Base-by-base conservation (phyloP, 2,329 filamentous ascomycete genomes). In the Neopestalotiopsis sp. region DNA sequence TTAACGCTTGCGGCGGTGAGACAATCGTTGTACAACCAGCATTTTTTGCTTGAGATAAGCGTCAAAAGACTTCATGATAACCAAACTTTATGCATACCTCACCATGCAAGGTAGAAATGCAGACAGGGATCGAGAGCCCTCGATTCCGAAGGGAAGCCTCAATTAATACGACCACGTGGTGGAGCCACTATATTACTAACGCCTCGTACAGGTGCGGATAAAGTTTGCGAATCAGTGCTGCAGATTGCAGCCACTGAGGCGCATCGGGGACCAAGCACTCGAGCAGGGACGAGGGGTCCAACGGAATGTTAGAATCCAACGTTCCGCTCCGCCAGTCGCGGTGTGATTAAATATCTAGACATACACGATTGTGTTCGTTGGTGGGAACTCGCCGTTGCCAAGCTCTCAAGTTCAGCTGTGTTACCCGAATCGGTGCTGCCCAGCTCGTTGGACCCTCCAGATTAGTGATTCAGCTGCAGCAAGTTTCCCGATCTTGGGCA, bases 11-110 rank as follows among this genome's bases (percentile, higher is more conserved):
- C 20, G 45, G 17, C 45, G 45, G 45, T 53, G 45, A 53, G 45
- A 53, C 45, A n/a, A n/a, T 20, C 17, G 17, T 20, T 28, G 17
- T 53, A 53, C 45, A n/a, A 53, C 45, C n/a, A n/a, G n/a, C 9
- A 24, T 17, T 53, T 20, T 17, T 20, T 20, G 10, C 17, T 24
- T 3, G 20, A 53, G 45, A 53, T 53, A 53, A 53, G 45, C 45
- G 14, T n/a, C n/a, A 20, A 53, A n/a, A 53, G 6, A n/a, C 34
- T 53, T 9, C 45, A 17, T 53, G 20, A 53, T 20, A 53, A 7
- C 45, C 45, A 53, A 53, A 53, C 45, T 53, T 53, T 53, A 53
- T 53, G 45, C 45, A 53, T 53, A 53, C n/a, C 45, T 53, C 45
- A 24, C 9, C 42, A 17, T 53, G 45, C 45, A 53, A 53, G 0